Percentiles rank a stretch among this genome's conserved stretches.
These are phyloP conservation scores for Thalassiosira profunda DNA, from an alignment of 108 stramenopile genomes.

Conservation along the genomic window DNA sequence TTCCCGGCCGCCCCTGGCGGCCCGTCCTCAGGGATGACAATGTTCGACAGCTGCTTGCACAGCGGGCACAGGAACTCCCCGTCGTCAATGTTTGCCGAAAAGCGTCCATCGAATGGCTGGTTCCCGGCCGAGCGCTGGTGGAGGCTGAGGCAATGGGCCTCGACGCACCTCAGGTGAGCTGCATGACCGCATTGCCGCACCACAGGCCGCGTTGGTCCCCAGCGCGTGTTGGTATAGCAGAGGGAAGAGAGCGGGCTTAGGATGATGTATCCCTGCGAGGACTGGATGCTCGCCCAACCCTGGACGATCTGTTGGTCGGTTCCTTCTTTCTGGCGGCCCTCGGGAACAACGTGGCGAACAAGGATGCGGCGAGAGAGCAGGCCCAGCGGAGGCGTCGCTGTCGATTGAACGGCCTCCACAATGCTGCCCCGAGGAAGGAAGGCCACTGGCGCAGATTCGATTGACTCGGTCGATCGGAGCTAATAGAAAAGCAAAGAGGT, in stretches of 20 bases:
- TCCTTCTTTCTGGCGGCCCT: constrained; percentile 18
- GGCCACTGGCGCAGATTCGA: constrained; percentile 81
- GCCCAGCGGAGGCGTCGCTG: constrained; percentile 72
- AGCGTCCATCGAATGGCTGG: constrained; percentile 91
- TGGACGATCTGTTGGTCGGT: constrained; percentile 53
- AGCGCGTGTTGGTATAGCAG: constrained; percentile 82
- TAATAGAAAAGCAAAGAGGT: constrained; percentile 11
- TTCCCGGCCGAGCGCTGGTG: constrained; percentile 81
- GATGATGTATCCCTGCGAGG: constrained; percentile 88
- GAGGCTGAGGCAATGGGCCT: constrained; percentile 90
- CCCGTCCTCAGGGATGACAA: constrained; percentile 89
- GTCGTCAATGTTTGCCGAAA: constrained; percentile 91
- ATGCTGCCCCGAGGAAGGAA: constrained; percentile 83
- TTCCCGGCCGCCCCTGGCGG: constrained; percentile 12
- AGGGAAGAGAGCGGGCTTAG: constrained; percentile 75
- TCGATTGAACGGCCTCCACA: constrained; percentile 70
- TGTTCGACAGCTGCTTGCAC: constrained; percentile 96
- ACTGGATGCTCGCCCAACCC: constrained; percentile 91
- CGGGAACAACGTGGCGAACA: constrained; percentile 58
- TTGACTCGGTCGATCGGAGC: constrained; percentile 84
- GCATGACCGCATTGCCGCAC: constrained; percentile 96
- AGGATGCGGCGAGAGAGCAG: constrained; percentile 83
- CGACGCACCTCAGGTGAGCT: constrained; percentile 95
- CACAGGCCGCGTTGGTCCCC: constrained; percentile 90
- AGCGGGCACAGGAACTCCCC: constrained; percentile 97